These are phyloP conservation scores for Mycena latifolia DNA, from an alignment of 768 basidiomycete species.

Conservation along the genomic window DNA sequence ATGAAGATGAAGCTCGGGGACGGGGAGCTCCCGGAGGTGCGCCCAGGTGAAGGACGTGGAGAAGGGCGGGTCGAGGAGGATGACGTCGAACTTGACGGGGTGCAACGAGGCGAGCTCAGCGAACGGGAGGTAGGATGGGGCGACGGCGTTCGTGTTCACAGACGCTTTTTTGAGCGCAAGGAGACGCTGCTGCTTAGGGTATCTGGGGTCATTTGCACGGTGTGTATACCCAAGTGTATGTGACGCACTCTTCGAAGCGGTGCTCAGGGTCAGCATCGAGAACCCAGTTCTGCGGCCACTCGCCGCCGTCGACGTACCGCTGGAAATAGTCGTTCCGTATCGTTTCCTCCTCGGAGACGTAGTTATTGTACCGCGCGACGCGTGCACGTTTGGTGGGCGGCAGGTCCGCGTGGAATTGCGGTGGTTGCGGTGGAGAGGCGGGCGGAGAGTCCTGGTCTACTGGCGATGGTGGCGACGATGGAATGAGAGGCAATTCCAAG, in stretches of 20 bases:
- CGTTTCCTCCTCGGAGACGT: conserved; percentile 94
- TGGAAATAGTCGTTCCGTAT: conserved; percentile 96
- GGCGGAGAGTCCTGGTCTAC: conserved; percentile 58
- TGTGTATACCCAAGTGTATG: conserved; percentile 1
- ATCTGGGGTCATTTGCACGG: conserved; percentile 62
- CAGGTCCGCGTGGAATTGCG: conserved; percentile 50
- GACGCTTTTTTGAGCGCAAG: conserved; percentile 86
- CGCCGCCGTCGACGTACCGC: conserved; percentile 90
- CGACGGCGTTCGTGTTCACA: conserved; percentile 75
- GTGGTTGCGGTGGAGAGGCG: conserved; percentile 57
- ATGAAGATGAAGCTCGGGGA: conserved; percentile 94
- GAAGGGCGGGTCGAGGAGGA: conserved; percentile 92
- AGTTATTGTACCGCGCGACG: conserved; percentile 78
- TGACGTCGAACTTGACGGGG: conserved; percentile 87
- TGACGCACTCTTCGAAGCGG: conserved; percentile 91
- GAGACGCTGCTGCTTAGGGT: conserved; percentile 92
- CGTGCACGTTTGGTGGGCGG: conserved; percentile 82
- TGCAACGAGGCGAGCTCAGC: conserved; percentile 67
- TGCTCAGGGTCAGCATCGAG: conserved; percentile 89
- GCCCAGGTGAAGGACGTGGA: conserved; percentile 91
- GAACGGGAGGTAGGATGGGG: conserved; percentile 79
- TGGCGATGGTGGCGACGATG: conserved; percentile 66
- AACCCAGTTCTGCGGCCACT: conserved; percentile 96
- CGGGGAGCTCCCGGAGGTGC: conserved; percentile 82
- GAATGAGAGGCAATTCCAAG: conserved; percentile 67